Base-by-base conservation (phyloP, 1,284 basidiomycete genomes). In the Ustilago trichophora region DNA sequence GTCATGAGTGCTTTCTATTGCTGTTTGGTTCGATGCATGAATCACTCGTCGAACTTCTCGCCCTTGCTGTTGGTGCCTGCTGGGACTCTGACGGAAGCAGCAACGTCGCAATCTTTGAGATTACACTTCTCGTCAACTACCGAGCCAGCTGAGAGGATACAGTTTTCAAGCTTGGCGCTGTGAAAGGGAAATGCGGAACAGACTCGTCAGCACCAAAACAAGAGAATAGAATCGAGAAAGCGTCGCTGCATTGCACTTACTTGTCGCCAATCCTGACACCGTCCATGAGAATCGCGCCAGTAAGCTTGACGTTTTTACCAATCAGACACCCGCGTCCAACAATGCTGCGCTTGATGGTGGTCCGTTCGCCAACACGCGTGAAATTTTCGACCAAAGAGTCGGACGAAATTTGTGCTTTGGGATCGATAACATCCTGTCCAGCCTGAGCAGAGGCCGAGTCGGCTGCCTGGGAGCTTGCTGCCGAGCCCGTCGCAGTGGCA, bases 91-190 rank as follows among this genome's bases (percentile, higher is more conserved):
- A 90, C 95, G 0, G 92, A 91, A 6, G 90, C 88, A 64, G 94
- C 93, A 3, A 93, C 90, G 33, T 97, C 88, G 80, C 92, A 94
- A 51, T 90, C 88, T 52, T 87, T 86, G 59, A 98, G 84, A 69
- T 90, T 88, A 1, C 90, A 88, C 77, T 91, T 91, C 34, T 86
- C 85, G 8, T 93, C 92, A 13, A 98, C 85, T 59, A 87, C 88
- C 0, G 91, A 92, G 64, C 89, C 89, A 54, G 87, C 88, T 13
- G 93, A 91, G 3, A 98, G 83, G 43, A 98, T 90, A 66, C 89
- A 91, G 35, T 91, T 90, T 40, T 98, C 95, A 6, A 98, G 83
- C 80, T 92, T 93, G 15, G 89, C 92, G 9, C 93, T 95, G 72
- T 49, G 8, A 2, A 15, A 13, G 13, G 27, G 24, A 3, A 15